Evolutionary conservation across 169 alveolate species (phyloP), one percentile per base, ranked within the genome.

Genomic region (Babesia microti): DNA sequence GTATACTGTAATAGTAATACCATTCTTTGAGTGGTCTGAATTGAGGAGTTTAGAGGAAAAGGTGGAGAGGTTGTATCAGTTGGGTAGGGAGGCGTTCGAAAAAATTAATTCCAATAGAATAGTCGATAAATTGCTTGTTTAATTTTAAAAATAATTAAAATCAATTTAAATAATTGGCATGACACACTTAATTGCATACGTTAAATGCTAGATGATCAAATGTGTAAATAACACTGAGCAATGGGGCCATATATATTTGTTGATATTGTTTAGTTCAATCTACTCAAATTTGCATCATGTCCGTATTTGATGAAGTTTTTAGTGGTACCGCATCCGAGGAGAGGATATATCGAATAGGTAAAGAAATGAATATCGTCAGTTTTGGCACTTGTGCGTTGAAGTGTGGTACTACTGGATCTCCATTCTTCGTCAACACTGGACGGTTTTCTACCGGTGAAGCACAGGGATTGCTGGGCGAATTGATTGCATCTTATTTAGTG

Each of bases 21-120:
- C 76, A 14, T 65, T 54, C 12, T 47, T 36, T 33, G 76, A 65
- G 35, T 65, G 76, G 76, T 54, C 53, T 47, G 51, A 51, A 18
- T 58, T 61, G 14, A 55, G 41, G 59, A 55, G 66, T 9, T 34
- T 29, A n/a, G 43, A 65, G 32, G 70, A 55, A 23, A 56, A 65
- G 24, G 18, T 51, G 44, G 36, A 52, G 14, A 51, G 52, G 22
- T 29, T 55, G 42, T 33, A 32, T 34, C 23, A 19, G 49, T 47
- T 65, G 26, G 70, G 70, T n/a, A n/a, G n/a, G n/a, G n/a, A n/a
- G n/a, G n/a, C n/a, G n/a, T n/a, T n/a, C n/a, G n/a, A n/a, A n/a
- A n/a, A n/a, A n/a, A n/a, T n/a, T n/a, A n/a, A n/a, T n/a, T n/a
- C n/a, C n/a, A n/a, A n/a, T n/a, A 34, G 4, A 34, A 34, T 34